Evolutionary conservation across 2,329 filamentous ascomycete species (phyloP).

Genomic region (Microcyclospora pomicola): DNA sequence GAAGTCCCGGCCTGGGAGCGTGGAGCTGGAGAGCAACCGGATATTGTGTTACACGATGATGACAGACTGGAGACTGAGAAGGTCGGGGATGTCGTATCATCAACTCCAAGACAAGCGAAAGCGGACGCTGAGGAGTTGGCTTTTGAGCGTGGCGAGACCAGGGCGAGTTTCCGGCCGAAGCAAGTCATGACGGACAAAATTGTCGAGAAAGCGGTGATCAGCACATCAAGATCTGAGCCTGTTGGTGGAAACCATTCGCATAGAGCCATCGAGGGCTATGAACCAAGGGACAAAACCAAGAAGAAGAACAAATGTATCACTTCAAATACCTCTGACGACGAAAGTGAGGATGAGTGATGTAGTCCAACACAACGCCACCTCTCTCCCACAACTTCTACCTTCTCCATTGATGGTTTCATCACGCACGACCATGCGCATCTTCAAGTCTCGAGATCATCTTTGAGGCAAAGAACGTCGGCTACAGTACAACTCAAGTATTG

Average conservation of each 20-base stretch:
- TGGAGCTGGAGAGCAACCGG: slow-evolving; percentile 32
- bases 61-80: slow-evolving; percentile 9
- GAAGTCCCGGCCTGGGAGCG: slow-evolving; percentile 79
- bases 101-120: neutral
- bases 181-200: slow-evolving; percentile 21
- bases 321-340: slow-evolving; percentile 4
- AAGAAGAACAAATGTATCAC: neutral
- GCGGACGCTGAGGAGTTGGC: slow-evolving; percentile 26
- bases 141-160: slow-evolving; percentile 30
- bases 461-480: too few relatives aligned
- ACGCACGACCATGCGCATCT: too few relatives aligned
- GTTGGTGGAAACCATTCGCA: slow-evolving; percentile 3
- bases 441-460: too few relatives aligned
- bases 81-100: neutral
- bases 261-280: slow-evolving; percentile 18
- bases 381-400: too few relatives aligned
- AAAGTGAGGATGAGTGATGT: slow-evolving; percentile 2
- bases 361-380: too few relatives aligned
- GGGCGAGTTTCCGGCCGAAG: slow-evolving; percentile 15
- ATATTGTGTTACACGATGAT: slow-evolving; percentile 28
- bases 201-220: slow-evolving; percentile 17
- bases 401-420: too few relatives aligned
- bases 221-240: slow-evolving; percentile 4
- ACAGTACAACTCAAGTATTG: too few relatives aligned
- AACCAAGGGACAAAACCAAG: slow-evolving; percentile 9